phyloP scores from a whole-genome alignment of 75 land plant genomes.

The Picea sitchensis region DNA sequence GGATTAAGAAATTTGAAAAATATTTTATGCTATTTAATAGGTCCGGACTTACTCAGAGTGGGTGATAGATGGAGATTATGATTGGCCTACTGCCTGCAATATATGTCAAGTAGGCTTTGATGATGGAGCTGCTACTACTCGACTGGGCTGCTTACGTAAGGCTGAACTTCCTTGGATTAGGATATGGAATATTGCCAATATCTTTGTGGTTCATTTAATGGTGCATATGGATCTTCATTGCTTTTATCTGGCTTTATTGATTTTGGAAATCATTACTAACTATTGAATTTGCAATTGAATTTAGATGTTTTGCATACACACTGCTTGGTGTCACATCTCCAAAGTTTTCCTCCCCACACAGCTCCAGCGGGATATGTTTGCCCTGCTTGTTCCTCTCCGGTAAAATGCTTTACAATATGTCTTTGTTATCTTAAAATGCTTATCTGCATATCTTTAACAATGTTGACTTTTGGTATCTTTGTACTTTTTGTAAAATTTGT shows the following conservation, averaged over 20 bases:
- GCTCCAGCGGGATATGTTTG: slow-evolving; percentile 96
- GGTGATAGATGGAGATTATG: slow-evolving; percentile 99
- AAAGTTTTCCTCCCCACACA: slow-evolving; percentile 82
- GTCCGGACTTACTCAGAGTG: slow-evolving; percentile 95
- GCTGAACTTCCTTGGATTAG: too few relatives aligned
- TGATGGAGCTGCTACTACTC: slow-evolving; percentile 55
- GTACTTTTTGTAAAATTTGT: not conserved
- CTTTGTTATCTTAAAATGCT: not conserved
- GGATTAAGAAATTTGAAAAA: not conserved
- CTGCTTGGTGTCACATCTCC: slow-evolving; percentile 80
- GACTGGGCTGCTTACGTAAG: slow-evolving; percentile 98
- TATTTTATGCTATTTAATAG: slow-evolving; percentile 25
- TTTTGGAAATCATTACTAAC: not conserved
- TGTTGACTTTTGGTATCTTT: not conserved
- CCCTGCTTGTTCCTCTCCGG: slow-evolving; percentile 80
- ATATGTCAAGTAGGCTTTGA: slow-evolving; percentile 57
- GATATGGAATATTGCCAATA: not conserved
- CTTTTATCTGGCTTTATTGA: not conserved
- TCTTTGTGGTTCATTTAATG: not conserved
- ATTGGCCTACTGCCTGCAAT: slow-evolving; percentile 90
- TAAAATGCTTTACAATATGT: slow-evolving; percentile 22
- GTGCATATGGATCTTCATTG: slow-evolving; percentile 2
- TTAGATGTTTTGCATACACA: slow-evolving; percentile 81
- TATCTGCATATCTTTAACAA: not conserved
- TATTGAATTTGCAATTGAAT: not conserved